Percentiles rank a stretch among this genome's conserved stretches.
Evolutionary conservation across 176 grass and related monocot genomes (phyloP).

Genomic region (Aegilops umbellulata): DNA sequence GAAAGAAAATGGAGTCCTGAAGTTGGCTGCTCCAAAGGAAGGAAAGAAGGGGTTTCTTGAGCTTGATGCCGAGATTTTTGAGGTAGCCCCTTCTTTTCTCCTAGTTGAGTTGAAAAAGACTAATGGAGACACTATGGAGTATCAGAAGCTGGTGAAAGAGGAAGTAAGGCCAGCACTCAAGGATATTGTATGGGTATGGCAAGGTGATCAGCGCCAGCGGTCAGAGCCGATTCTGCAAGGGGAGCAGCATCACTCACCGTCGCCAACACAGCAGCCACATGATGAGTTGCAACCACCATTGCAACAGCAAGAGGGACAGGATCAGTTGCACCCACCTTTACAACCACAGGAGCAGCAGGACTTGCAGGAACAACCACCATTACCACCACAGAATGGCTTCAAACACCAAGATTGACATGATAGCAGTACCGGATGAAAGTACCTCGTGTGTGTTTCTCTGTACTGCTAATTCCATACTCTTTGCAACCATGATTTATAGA

Average conservation of each 20-base stretch:
- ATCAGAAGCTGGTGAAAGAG: slow-evolving; percentile 72
- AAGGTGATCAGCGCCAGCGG: slow-evolving; percentile 49
- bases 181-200: slow-evolving; percentile 94
- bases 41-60: slow-evolving; percentile 84
- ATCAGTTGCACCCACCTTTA: not conserved
- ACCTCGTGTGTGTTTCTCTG: not conserved
- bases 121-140: slow-evolving; percentile 80
- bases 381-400: slow-evolving; percentile 5
- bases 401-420: not conserved
- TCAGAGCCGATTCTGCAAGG: slow-evolving; percentile 22
- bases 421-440: not conserved
- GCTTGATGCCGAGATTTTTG: slow-evolving; percentile 78
- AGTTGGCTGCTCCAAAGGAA: slow-evolving; percentile 55
- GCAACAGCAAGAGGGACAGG: slow-evolving; percentile 24
- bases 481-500: not conserved
- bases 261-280: not conserved
- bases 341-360: slow-evolving; percentile 6
- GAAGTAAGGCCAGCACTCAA: slow-evolving; percentile 77
- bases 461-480: slow-evolving; percentile 1
- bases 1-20: slow-evolving; percentile 74
- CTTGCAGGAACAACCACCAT: not conserved
- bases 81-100: slow-evolving; percentile 67
- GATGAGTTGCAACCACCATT: slow-evolving; percentile 17
- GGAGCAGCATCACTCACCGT: slow-evolving; percentile 3
- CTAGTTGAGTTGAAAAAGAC: slow-evolving; percentile 86